phyloP scores from a whole-genome alignment of 768 basidiomycete species.

The Aureoboletus auriporus region DNA sequence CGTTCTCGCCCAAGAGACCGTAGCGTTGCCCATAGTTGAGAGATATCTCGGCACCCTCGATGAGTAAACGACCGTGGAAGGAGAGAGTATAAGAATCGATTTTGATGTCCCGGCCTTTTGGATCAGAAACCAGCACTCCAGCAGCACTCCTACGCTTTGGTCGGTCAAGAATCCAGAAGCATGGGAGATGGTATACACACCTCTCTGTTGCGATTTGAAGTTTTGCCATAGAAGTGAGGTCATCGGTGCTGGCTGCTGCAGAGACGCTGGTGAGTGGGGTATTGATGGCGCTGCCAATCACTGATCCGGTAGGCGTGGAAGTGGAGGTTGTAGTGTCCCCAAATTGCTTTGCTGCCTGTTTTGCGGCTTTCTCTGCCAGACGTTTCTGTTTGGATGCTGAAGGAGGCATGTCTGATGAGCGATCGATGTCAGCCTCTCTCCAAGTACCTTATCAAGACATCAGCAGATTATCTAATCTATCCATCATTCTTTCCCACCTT shows the following conservation, averaged over 20 bases:
- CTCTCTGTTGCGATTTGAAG: constrained; percentile 87
- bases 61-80: constrained; percentile 89
- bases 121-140: constrained; percentile 90
- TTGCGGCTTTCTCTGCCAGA: constrained; percentile 90
- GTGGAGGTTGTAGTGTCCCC: constrained; percentile 45
- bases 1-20: constrained; percentile 95
- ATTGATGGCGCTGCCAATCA: constrained; percentile 55
- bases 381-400: constrained; percentile 90
- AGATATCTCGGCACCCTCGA: constrained; percentile 62
- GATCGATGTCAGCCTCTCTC: constrained; percentile 24
- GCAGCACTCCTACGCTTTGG: constrained; percentile 64
- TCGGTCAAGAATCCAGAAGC: background rate
- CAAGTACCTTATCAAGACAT: no score
- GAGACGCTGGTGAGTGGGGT: constrained; percentile 85
- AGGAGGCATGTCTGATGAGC: constrained; percentile 52
- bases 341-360: constrained; percentile 58
- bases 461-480: no score
- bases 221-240: constrained; percentile 84
- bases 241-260: constrained; percentile 76
- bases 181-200: constrained; percentile 34
- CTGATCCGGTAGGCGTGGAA: constrained; percentile 62
- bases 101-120: constrained; percentile 94
- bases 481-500: no score
- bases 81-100: constrained; percentile 94
- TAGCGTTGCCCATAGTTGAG: constrained; percentile 92